Evolutionary conservation across 768 basidiomycete species (phyloP), one percentile per base, ranked within the genome.

Genomic region (Auriscalpium vulgare): DNA sequence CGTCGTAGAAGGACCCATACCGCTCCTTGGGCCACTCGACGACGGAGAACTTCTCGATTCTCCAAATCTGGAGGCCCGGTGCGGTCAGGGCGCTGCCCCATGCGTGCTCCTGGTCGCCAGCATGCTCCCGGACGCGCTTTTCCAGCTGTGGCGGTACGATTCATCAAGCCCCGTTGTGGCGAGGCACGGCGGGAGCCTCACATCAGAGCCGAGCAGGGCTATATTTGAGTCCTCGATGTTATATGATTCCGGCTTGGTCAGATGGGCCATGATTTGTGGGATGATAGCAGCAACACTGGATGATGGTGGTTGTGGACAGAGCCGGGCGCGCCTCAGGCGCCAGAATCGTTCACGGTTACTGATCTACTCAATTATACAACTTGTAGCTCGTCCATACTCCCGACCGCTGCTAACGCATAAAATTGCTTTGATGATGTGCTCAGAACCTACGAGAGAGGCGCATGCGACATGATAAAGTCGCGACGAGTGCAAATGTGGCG

Each of bases 181-280:
- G 36, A 11, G 50, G 19, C 45, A 14, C 37, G 23, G 23, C 17
- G 43, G 17, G 14, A 67, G 21, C 21, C 78, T 62, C 67, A 82
- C 81, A 66, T 84, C 81, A 47, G 81, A 82, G 47, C 83, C 83
- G 9, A 85, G 72, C 43, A 85, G 72, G 16, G 79, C 80, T 46
- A 82, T 83, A 61, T 84, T 83, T 2, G 80, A 78, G 62, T 84
- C 81, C 62, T 81, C 74, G 62, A 86, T 84, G 63, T 81, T 72
- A 65, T 82, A 85, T 23, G 66, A 63, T 3, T 74, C 71, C 4
- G 74, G 73, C 63, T 74, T 78, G 6, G 80, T 80, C 14, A 80
- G 29, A 10, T 55, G 54, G 16, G 59, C 34, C 51, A 55, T 47
- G 55, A 60, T 36, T 23, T 40, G n/a, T 38, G 37, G 4, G 47